A percentile compares a stretch with the other conserved stretches of the same genome.
Evolutionary conservation across 495 filamentous ascomycete species (phyloP).

Genomic region (Xylaria nigripes): DNA sequence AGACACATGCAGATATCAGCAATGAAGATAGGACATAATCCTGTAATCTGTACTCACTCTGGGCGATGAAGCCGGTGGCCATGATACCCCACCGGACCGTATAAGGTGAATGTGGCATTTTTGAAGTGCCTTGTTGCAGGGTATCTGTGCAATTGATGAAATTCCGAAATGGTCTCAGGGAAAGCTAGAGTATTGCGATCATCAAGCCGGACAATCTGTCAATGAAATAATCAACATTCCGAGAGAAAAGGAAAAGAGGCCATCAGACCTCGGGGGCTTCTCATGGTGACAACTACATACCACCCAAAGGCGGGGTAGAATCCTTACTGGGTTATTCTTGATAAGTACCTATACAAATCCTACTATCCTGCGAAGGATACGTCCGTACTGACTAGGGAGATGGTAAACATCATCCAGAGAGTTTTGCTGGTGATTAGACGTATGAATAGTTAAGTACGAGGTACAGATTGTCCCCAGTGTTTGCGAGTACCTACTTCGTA

Average conservation of each 20-base stretch:
- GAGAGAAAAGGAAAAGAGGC: not conserved
- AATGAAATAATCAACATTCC: not conserved
- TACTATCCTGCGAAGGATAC: not conserved
- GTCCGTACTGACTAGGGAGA: not conserved
- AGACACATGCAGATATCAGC: not conserved
- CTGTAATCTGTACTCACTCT: conserved; percentile 41
- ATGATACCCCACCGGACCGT: conserved; percentile 73
- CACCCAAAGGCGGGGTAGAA: conserved; percentile 5
- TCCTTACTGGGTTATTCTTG: not conserved
- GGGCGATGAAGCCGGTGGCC: conserved; percentile 74
- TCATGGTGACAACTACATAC: not conserved
- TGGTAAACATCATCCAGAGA: not conserved
- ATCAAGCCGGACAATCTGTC: not conserved
- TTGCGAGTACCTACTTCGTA: not conserved
- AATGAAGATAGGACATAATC: not conserved
- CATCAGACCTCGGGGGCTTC: not conserved
- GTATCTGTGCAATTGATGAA: not conserved
- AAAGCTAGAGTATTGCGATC: not conserved
- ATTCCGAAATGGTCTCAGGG: not conserved
- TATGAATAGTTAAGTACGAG: not conserved
- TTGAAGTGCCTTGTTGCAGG: not conserved
- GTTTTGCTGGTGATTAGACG: not conserved
- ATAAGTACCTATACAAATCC: not conserved
- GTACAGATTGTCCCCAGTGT: not conserved
- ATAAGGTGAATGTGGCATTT: conserved; percentile 46